Conservation (phyloP, 1,284 basidiomycete genomes). For the Apiotrichum porosum region DNA sequence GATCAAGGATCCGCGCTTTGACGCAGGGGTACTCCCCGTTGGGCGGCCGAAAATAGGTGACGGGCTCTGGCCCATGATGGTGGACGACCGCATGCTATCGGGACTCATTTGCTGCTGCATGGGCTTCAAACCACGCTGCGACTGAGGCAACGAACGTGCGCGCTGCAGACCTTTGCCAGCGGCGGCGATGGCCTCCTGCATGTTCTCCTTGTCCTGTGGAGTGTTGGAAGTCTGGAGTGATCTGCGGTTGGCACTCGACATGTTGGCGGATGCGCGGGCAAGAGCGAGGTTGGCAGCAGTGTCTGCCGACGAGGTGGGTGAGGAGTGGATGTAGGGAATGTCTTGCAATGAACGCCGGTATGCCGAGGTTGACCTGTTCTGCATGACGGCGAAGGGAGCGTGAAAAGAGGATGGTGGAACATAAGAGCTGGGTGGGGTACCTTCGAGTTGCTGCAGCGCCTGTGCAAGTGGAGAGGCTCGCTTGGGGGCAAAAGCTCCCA, state of each 20-base stretch:
- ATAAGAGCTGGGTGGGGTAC: neutral
- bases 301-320: constrained; percentile 10
- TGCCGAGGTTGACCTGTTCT: constrained; percentile 1
- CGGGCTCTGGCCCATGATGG: neutral
- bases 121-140: constrained; percentile 3
- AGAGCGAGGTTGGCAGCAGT: constrained; percentile 11
- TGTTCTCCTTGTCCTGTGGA: neutral
- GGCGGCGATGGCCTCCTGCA: constrained; percentile 5
- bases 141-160: constrained; percentile 9
- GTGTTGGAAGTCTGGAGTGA: constrained; percentile 9
- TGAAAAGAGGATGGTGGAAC: neutral
- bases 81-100: neutral
- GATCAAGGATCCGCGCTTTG: constrained; percentile 7
- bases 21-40: neutral
- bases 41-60: neutral
- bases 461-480: constrained; percentile 13
- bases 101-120: neutral
- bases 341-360: constrained; percentile 17
- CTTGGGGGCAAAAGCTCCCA: constrained; percentile 8
- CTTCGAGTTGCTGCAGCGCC: constrained; percentile 12
- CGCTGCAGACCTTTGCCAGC: constrained; percentile 7
- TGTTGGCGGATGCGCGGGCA: constrained; percentile 11
- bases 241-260: constrained; percentile 16
- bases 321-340: constrained; percentile 14
- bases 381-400: constrained; percentile 7